Conservation (phyloP, 169 alveolate species). For the Plasmodium cynomolgi region DNA sequence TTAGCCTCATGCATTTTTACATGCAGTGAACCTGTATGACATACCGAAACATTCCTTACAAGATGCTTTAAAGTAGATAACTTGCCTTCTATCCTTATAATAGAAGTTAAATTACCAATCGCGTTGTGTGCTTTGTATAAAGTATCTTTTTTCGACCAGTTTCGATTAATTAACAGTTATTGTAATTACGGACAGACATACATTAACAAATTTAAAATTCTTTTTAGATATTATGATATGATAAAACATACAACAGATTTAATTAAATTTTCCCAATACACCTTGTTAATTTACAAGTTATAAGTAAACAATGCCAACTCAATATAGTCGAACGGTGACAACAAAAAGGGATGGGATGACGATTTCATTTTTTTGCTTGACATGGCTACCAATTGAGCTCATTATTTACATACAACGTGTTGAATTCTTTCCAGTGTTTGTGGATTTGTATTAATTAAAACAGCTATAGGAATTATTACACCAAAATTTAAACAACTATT, state of each 20-base stretch:
- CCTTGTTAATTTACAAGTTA: neutral
- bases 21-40: neutral
- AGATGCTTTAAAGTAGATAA: neutral
- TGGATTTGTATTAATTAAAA: neutral
- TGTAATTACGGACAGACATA: neutral
- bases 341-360: neutral
- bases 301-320: neutral
- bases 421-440: neutral
- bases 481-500: too few species aligned
- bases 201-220: neutral
- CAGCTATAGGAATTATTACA: neutral
- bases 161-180: neutral
- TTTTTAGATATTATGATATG: neutral
- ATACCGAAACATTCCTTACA: neutral
- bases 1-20: neutral
- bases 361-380: neutral
- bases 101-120: neutral
- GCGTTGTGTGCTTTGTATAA: neutral
- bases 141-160: neutral
- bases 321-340: neutral
- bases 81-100: neutral
- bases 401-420: neutral
- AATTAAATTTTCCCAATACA: neutral
- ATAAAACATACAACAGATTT: neutral
- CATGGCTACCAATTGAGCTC: neutral